These are phyloP conservation scores for Cryptosporidium sp. DNA, from an alignment of 169 alveolate genomes.

Conservation along the genomic window DNA sequence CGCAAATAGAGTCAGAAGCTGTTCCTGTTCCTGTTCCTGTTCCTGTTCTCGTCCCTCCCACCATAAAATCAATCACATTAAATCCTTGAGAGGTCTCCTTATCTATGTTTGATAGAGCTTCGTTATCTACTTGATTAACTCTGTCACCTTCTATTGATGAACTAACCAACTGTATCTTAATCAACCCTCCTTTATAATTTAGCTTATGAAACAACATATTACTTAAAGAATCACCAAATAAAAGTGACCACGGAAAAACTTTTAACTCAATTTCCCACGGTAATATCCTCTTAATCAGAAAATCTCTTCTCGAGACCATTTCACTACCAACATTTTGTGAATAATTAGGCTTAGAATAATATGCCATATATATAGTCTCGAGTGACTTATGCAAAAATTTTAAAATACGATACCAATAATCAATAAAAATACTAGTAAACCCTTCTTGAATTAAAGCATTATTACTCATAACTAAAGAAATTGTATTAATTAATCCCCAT, in stretches of 20 bases:
- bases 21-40: neutral
- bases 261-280: slow-evolving; percentile 56
- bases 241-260: slow-evolving; percentile 36
- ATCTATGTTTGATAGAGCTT: neutral
- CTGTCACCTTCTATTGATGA: neutral
- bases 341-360: slow-evolving; percentile 51
- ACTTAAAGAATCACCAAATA: slow-evolving; percentile 32
- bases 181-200: slow-evolving; percentile 13
- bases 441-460: neutral
- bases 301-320: slow-evolving; percentile 12
- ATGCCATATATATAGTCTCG: slow-evolving; percentile 31
- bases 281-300: neutral
- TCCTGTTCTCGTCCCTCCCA: too few relatives aligned
- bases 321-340: neutral
- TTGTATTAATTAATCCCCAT: neutral
- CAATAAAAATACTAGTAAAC: neutral
- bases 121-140: neutral
- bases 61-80: neutral
- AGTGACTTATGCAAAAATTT: slow-evolving; percentile 12
- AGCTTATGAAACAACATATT: slow-evolving; percentile 5
- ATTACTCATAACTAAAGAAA: neutral
- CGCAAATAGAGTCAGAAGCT: neutral
- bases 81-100: neutral
- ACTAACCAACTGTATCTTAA: neutral
- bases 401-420: slow-evolving; percentile 20